Evolutionary conservation across 1,284 basidiomycete genomes (phyloP).

Genomic region (Meripilus lineatus): DNA sequence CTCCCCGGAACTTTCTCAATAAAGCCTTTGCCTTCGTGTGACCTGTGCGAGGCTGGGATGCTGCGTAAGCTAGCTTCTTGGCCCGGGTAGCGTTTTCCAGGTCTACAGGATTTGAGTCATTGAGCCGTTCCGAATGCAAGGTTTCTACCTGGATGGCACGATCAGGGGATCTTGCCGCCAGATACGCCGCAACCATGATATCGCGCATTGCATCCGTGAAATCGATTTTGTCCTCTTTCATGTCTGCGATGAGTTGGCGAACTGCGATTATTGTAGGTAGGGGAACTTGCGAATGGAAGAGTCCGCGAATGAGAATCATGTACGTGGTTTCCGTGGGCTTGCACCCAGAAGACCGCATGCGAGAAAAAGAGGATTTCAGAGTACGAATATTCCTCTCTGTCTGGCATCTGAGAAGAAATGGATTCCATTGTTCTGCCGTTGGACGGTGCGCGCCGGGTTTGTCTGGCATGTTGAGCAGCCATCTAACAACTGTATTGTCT

Average conservation of each 20-base stretch:
- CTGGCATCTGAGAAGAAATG: conserved; percentile 40
- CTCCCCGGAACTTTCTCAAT: conserved; percentile 16
- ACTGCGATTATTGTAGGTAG: conserved; percentile 3
- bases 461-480: conserved; percentile 45
- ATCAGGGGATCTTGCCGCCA: too few relatives aligned
- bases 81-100: too few relatives aligned
- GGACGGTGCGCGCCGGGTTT: conserved; percentile 41
- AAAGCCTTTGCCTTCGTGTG: conserved; percentile 3
- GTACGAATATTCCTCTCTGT: conserved; percentile 5
- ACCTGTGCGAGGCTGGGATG: background rate
- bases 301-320: conserved; percentile 10
- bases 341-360: conserved; percentile 10
- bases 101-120: too few relatives aligned
- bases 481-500: conserved; percentile 23
- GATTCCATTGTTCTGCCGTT: conserved; percentile 49
- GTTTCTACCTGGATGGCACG: too few relatives aligned
- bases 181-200: too few relatives aligned
- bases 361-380: conserved; percentile 4
- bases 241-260: conserved; percentile 7
- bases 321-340: conserved; percentile 11
- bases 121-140: too few relatives aligned
- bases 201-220: too few relatives aligned
- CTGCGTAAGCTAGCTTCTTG: conserved; percentile 2
- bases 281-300: conserved; percentile 8
- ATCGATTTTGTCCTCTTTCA: conserved; percentile 12